phyloP scores from a whole-genome alignment of 139 green algal species.

The Asterochloris sp. region DNA sequence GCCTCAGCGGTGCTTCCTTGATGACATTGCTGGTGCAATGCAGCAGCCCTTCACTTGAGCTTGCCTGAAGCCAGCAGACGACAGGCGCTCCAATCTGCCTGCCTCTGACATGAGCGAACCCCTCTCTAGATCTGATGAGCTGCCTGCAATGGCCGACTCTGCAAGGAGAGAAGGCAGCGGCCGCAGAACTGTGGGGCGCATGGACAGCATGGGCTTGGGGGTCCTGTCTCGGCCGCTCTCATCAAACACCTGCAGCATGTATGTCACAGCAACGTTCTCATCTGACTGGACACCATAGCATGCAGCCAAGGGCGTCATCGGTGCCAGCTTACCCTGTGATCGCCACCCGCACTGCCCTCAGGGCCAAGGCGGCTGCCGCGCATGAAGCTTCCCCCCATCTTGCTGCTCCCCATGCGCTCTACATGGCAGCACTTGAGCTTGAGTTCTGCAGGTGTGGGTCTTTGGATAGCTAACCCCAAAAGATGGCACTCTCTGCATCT shows the following conservation, averaged over 20 bases:
- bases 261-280: neutral
- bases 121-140: neutral
- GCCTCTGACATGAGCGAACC: constrained; percentile 7
- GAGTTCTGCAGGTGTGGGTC: no score
- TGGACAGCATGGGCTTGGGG: constrained; percentile 55
- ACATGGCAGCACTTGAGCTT: neutral
- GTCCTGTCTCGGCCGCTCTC: constrained; percentile 60
- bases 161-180: constrained; percentile 7
- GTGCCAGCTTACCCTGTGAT: neutral
- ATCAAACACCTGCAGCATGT: constrained; percentile 33
- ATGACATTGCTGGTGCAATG: neutral
- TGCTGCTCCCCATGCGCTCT: neutral
- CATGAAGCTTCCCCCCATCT: constrained; percentile 14
- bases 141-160: neutral
- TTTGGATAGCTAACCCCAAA: no score
- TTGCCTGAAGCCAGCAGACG: constrained; percentile 31
- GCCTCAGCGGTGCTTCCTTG: neutral
- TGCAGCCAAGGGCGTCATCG: neutral
- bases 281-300: neutral
- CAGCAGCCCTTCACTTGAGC: no score
- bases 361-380: constrained; percentile 1
- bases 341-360: neutral
- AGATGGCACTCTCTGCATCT: no score
- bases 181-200: constrained; percentile 5
- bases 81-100: constrained; percentile 41